phyloP scores from a whole-genome alignment of 1,284 basidiomycete species.

The Ganoderma resinaceum region DNA sequence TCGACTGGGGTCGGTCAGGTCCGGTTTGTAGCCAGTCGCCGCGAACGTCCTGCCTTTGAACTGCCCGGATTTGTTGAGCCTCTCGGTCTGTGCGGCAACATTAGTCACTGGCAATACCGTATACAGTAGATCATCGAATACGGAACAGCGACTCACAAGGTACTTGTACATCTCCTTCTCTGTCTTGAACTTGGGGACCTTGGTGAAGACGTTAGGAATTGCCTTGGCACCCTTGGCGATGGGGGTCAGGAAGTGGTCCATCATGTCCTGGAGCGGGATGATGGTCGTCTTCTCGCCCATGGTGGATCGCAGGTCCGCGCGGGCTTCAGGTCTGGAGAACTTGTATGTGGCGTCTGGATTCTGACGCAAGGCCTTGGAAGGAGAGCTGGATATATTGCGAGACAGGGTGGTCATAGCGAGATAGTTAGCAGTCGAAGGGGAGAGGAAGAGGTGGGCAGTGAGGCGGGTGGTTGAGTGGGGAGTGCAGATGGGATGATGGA shows the following conservation, averaged over 20 bases:
- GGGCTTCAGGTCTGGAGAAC: neutral
- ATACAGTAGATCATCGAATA: neutral
- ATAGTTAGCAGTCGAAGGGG: neutral
- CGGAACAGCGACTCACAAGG: neutral
- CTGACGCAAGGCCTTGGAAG: neutral
- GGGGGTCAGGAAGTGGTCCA: neutral
- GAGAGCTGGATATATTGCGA: neutral
- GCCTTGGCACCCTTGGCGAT: neutral
- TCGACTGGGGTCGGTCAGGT: neutral
- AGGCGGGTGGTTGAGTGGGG: no score
- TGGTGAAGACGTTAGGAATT: neutral
- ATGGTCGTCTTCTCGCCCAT: neutral
- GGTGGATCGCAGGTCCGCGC: neutral
- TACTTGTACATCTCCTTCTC: slow-evolving; percentile 8
- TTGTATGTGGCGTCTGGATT: neutral
- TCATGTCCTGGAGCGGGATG: slow-evolving; percentile 6
- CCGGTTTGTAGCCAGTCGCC: neutral
- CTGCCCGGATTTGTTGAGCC: neutral
- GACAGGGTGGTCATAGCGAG: neutral
- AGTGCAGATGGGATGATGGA: neutral
- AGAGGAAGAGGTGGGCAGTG: no score
- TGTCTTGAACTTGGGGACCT: neutral
- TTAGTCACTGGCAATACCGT: neutral
- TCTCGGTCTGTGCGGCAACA: neutral
- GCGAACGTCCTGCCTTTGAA: neutral